Evolutionary conservation across 2,329 filamentous ascomycete species (phyloP), one percentile per base, ranked within the genome.

Genomic region (Monosporascus ibericus): DNA sequence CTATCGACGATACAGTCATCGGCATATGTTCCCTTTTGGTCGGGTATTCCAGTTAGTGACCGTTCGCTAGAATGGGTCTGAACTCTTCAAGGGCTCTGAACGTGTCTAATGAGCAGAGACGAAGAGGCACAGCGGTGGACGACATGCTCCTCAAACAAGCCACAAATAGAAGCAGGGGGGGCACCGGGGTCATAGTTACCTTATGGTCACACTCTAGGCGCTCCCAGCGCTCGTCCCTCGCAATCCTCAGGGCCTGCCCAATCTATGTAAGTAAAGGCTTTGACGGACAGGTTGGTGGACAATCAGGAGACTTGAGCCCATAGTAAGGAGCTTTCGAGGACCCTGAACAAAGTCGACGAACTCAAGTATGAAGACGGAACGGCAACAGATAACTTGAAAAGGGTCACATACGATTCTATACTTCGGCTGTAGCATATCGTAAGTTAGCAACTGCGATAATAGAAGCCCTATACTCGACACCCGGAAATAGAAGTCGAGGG

Each of bases 151-250:
- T 34, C 30, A 14, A 14, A 34, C 11, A 34, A 3, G 30, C 30
- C 30, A 34, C 30, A 34, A 14, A 34, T 14, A 11, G 11, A 14
- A 14, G 30, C 30, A n/a, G 9, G 30, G 30, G 30, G 30, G 30
- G 1, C 30, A 34, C 4, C 5, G 34, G 34, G 36, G 25, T 2
- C 17, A 47, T 47, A 47, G 44, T 47, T 47, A 44, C n/a, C 71
- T 91, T 92, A 75, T 97, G 94, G 62, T 92, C 89, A 70, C 94
- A 99, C 66, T 87, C 83, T 47, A 96, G 72, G 48, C 92, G 75
- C 68, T 92, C 86, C 81, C 90, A 97, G 55, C 92, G 76, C 70
- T 95, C 90, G 67, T 99, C 94, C 50, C 92, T 77, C 0, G 94
- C 94, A 50, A 96, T 91, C 15, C 87, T 78, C 52, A 95, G 71